Base-by-base conservation (phyloP, 2,329 filamentous ascomycete genomes). In the Biscogniauxia sp. region DNA sequence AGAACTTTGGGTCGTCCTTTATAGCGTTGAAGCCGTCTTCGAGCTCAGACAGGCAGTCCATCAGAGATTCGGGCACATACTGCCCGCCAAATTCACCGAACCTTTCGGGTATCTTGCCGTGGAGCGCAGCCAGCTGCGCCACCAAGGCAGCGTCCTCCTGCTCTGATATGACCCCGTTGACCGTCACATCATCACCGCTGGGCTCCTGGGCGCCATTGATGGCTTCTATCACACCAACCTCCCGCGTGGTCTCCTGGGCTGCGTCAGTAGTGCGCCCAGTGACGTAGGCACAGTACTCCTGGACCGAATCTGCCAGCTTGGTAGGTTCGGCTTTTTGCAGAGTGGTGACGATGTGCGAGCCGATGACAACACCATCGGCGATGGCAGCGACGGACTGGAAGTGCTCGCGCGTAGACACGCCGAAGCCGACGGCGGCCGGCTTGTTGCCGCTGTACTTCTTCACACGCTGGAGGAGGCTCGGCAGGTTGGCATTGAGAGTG, bases 31-130 rank as follows among this genome's bases (percentile, higher is more conserved):
- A 99, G 37, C 94, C 95, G 26, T 87, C 86, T 77, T 99, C 94
- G 5, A 99, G 85, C 77, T 99, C 87, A 0, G 88, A 88, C 61
- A 99, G 80, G 74, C 94, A 98, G 79, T 98, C 94, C 94, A 99
- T 98, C 63, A 99, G 84, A 20, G 93, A 95, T 77, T 99, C 95
- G 1, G 95, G 95, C 2, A 99, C 95, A 73, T 97, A 99, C 76
- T 98, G 94, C 17, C 95, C 95, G 70, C 95, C 95, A 66, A 96
- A 99, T 74, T 97, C 91, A 67, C 95, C 95, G 71, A 99, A 98
- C 56, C 93, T 88, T 64, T 92, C 87, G 13, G 93, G 92, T 56
- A 95, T 87, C 69, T 89, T 87, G 66, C 85, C 84, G 72, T 96
- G 95, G 62, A 97, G 82, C 17, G 91, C 90, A 61, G 92, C 89